phyloP scores from a whole-genome alignment of 2,329 filamentous ascomycete species.

The Hortaea sp. region DNA sequence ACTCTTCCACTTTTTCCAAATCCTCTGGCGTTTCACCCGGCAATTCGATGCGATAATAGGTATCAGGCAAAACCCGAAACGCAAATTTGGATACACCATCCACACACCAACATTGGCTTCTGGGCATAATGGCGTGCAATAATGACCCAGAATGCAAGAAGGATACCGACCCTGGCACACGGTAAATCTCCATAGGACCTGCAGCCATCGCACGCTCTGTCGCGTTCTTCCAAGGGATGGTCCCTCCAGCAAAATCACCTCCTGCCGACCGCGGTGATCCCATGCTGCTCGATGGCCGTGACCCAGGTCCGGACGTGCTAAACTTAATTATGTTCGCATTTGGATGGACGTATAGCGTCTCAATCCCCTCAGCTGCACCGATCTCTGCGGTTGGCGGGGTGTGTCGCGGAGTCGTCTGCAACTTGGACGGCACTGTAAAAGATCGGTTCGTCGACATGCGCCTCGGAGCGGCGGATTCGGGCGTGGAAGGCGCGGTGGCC shows the following conservation, averaged over 20 bases:
- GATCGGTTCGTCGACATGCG: slow-evolving; percentile 33
- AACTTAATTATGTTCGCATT: slow-evolving; percentile 64
- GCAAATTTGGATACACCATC: slow-evolving; percentile 77
- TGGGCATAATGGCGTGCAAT: slow-evolving; percentile 75
- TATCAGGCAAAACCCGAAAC: slow-evolving; percentile 70
- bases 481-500: slow-evolving; percentile 16
- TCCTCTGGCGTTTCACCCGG: slow-evolving; percentile 57
- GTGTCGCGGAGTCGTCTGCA: slow-evolving; percentile 38
- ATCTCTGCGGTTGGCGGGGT: slow-evolving; percentile 23
- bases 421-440: slow-evolving; percentile 58
- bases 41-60: slow-evolving; percentile 85
- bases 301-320: slow-evolving; percentile 27
- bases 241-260: slow-evolving; percentile 35
- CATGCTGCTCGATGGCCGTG: slow-evolving; percentile 20
- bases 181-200: slow-evolving; percentile 72
- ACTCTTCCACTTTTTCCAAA: slow-evolving; percentile 50
- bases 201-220: slow-evolving; percentile 73
- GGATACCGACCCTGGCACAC: slow-evolving; percentile 73
- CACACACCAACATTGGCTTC: slow-evolving; percentile 90
- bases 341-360: slow-evolving; percentile 66
- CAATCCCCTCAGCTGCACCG: slow-evolving; percentile 40
- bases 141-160: slow-evolving; percentile 80
- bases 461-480: slow-evolving; percentile 14
- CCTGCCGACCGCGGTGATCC: slow-evolving; percentile 24
- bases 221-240: slow-evolving; percentile 62